Evolutionary conservation across 2,329 filamentous ascomycete genomes (phyloP).

Genomic region (Arthrocladium fulminans): DNA sequence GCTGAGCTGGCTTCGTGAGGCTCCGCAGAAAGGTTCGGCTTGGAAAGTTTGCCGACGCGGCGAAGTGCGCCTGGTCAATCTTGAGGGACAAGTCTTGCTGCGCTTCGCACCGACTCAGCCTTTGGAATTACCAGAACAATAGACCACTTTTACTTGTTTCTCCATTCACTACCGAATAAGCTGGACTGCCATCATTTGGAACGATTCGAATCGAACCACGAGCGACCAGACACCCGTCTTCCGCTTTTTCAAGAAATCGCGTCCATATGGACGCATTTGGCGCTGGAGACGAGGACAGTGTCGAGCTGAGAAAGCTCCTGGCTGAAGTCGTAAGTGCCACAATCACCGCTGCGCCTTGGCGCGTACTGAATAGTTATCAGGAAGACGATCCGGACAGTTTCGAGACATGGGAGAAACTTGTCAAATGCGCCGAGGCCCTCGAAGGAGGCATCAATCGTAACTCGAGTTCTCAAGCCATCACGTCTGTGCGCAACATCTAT

Average conservation of each 20-base stretch:
- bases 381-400: constrained; percentile 75
- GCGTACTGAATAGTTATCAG: constrained; percentile 29
- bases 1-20: neutral
- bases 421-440: constrained; percentile 70
- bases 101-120: neutral
- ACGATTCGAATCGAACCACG: no score
- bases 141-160: neutral
- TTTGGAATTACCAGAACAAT: neutral
- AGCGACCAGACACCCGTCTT: no score
- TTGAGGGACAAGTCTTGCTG: neutral
- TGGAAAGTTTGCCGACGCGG: neutral
- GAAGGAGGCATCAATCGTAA: constrained; percentile 94
- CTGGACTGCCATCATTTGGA: no score
- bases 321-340: constrained; percentile 60
- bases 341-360: neutral
- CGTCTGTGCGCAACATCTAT: constrained; percentile 76
- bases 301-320: constrained; percentile 70
- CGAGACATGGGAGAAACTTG: constrained; percentile 87
- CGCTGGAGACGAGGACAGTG: constrained; percentile 70
- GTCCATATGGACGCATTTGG: constrained; percentile 50
- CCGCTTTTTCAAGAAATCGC: constrained; percentile 1
- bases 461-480: constrained; percentile 87
- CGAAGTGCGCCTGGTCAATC: neutral
- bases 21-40: no score
- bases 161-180: no score